Evolutionary conservation across 768 basidiomycete species (phyloP).

Genomic region (Kwoniella newhampshirensis): DNA sequence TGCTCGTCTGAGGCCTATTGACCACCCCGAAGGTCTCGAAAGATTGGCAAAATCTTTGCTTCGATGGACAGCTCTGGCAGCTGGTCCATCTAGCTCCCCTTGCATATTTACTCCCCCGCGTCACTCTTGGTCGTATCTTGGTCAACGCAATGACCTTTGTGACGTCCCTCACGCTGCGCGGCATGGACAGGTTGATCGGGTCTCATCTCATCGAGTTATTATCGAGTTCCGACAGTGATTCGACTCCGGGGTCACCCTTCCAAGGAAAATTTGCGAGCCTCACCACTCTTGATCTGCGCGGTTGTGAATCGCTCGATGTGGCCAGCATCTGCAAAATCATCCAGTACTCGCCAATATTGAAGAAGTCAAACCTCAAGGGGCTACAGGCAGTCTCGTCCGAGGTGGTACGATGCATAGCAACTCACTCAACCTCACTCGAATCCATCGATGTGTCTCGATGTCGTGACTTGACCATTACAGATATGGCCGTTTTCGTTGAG

Average conservation of each 20-base stretch:
- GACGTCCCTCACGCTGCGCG: constrained; percentile 23
- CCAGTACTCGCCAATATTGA: constrained; percentile 63
- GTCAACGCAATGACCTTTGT: constrained; percentile 20
- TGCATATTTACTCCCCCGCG: constrained; percentile 21
- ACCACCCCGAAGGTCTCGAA: constrained; percentile 39
- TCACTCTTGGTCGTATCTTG: constrained; percentile 26
- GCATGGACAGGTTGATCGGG: constrained; percentile 23
- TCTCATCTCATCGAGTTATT: constrained; percentile 2
- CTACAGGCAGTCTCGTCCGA: constrained; percentile 68
- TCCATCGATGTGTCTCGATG: constrained; percentile 73
- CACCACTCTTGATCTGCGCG: constrained; percentile 68
- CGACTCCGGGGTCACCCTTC: background rate
- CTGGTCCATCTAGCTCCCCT: constrained; percentile 22
- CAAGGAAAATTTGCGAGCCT: constrained; percentile 59
- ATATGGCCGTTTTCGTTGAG: constrained; percentile 40
- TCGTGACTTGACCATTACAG: constrained; percentile 60
- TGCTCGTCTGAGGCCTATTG: constrained; percentile 3
- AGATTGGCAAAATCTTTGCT: constrained; percentile 36
- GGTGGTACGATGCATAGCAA: constrained; percentile 68
- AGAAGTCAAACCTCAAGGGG: constrained; percentile 66
- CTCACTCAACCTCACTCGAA: constrained; percentile 61
- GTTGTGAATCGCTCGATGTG: constrained; percentile 67
- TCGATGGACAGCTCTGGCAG: constrained; percentile 46
- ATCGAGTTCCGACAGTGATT: constrained; percentile 1
- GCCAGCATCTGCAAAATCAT: constrained; percentile 70